phyloP scores from a whole-genome alignment of 345 rosid species.

The Aegle marmelos region DNA sequence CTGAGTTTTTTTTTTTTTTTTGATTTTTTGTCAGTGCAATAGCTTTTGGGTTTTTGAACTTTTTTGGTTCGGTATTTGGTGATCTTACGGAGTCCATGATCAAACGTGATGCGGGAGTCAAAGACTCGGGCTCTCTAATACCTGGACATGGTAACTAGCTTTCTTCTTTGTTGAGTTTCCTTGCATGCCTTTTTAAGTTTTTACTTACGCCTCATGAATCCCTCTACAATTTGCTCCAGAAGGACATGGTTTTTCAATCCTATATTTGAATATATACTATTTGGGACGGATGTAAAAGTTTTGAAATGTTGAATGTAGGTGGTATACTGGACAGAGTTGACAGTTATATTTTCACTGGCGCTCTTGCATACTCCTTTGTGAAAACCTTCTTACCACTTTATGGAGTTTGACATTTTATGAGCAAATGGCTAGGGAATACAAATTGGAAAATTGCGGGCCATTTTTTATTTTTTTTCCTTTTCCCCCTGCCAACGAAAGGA shows the following conservation, averaged over 20 bases:
- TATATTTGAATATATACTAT: neutral
- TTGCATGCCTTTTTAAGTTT: neutral
- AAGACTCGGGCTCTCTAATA: conserved; percentile 92
- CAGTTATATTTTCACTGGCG: conserved; percentile 94
- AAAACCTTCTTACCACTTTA: conserved; percentile 61
- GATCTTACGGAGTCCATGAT: conserved; percentile 95
- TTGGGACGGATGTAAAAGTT: too few relatives aligned
- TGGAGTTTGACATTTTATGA: conserved; percentile 54
- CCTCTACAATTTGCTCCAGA: neutral
- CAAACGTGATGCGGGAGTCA: conserved; percentile 97
- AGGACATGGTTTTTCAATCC: neutral
- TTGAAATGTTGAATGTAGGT: conserved; percentile 39
- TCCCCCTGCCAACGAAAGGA: neutral
- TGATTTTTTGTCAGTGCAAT: conserved; percentile 56
- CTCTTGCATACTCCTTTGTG: conserved; percentile 81
- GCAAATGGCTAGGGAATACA: neutral
- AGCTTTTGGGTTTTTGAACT: conserved; percentile 74
- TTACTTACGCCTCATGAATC: neutral
- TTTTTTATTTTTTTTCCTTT: neutral
- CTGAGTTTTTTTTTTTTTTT: conserved; percentile 13
- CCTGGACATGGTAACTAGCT: conserved; percentile 79
- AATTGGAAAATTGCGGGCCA: neutral
- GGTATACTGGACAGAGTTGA: conserved; percentile 88
- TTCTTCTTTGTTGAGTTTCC: neutral
- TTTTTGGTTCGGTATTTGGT: conserved; percentile 89